Conservation (phyloP, 139 green algal species). For the Diplosphaera chodatii region DNA sequence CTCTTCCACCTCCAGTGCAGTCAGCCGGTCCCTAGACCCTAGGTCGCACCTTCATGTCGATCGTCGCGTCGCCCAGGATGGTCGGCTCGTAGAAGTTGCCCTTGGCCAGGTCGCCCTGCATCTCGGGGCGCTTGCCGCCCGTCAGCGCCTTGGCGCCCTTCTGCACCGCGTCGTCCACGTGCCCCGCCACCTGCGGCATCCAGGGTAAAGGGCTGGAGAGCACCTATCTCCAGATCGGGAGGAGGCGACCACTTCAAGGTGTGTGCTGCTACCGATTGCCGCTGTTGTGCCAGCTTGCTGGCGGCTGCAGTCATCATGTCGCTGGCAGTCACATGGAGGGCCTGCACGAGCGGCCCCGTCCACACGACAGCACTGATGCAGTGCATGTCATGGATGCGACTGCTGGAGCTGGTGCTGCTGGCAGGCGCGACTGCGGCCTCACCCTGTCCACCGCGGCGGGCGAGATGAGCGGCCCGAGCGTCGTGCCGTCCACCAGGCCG, state of each 20-base stretch:
- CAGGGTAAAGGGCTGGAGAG: too few relatives aligned
- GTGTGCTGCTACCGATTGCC: too few relatives aligned
- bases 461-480: constrained; percentile 81
- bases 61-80: constrained; percentile 61
- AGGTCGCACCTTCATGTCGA: constrained; percentile 60
- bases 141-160: constrained; percentile 64
- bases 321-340: too few relatives aligned
- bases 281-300: background rate
- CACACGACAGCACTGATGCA: background rate
- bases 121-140: constrained; percentile 51
- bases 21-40: too few relatives aligned
- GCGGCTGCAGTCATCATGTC: too few relatives aligned
- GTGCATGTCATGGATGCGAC: background rate
- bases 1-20: too few relatives aligned
- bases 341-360: background rate
- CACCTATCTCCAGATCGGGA: too few relatives aligned
- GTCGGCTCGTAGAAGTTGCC: constrained; percentile 85
- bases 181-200: constrained; percentile 44
- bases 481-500: constrained; percentile 56
- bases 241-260: too few relatives aligned
- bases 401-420: too few relatives aligned
- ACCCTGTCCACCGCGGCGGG: constrained; percentile 50
- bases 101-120: constrained; percentile 22
- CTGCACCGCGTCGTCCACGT: constrained; percentile 80
- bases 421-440: background rate